Evolutionary conservation across 495 filamentous ascomycete species (phyloP).

Genomic region (Trichoderma orchidacearum): DNA sequence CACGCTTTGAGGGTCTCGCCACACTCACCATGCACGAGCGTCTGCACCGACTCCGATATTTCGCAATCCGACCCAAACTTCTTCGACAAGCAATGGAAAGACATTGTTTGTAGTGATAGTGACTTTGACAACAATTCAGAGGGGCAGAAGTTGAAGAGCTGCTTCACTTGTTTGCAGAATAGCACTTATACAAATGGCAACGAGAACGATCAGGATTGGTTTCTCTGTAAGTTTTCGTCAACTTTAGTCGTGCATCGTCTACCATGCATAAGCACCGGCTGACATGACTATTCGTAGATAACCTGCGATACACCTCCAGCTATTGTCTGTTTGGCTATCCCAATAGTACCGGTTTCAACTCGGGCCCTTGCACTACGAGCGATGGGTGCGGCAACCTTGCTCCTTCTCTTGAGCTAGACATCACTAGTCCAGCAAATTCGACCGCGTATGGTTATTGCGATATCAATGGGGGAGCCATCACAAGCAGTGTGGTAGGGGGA

Average conservation of each 20-base stretch:
- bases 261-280: too few species aligned
- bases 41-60: slow-evolving; percentile 26
- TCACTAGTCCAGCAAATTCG: slow-evolving; percentile 15
- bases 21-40: slow-evolving; percentile 38
- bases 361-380: slow-evolving; percentile 26
- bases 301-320: slow-evolving; percentile 27
- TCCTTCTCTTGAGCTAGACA: slow-evolving; percentile 15
- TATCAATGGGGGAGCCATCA: slow-evolving; percentile 15
- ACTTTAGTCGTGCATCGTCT: neutral
- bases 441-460: slow-evolving; percentile 25
- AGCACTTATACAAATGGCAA: slow-evolving; percentile 27
- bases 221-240: slow-evolving; percentile 27
- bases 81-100: slow-evolving; percentile 25
- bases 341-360: slow-evolving; percentile 22
- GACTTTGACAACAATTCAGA: slow-evolving; percentile 15
- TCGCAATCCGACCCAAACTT: slow-evolving; percentile 30
- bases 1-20: slow-evolving; percentile 32
- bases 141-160: slow-evolving; percentile 32
- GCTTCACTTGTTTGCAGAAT: slow-evolving; percentile 36
- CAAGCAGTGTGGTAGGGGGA: slow-evolving; percentile 9
- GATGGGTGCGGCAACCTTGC: slow-evolving; percentile 25
- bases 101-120: slow-evolving; percentile 32
- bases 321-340: slow-evolving; percentile 32
- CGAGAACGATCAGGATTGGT: slow-evolving; percentile 38
- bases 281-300: slow-evolving; percentile 19